phyloP scores from a whole-genome alignment of 2,329 filamentous ascomycete genomes.

The Xylaria sp. region DNA sequence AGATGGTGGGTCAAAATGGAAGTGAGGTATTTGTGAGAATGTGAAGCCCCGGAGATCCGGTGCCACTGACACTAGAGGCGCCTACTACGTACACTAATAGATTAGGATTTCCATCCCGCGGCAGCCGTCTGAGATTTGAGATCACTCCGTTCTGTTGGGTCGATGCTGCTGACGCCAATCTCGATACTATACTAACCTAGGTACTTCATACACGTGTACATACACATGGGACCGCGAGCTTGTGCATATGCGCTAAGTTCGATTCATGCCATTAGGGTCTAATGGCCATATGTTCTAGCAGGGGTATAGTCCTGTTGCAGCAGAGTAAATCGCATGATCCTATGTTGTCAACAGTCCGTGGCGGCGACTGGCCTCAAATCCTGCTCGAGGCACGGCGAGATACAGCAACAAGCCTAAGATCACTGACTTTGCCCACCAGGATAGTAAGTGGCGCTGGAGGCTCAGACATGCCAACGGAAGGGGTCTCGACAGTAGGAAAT shows the following conservation, averaged over 20 bases:
- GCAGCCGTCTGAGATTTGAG: slow-evolving; percentile 41
- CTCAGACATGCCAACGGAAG: slow-evolving; percentile 10
- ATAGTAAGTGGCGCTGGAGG: slow-evolving; percentile 1
- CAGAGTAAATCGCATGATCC: slow-evolving; percentile 31
- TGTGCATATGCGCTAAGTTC: slow-evolving; percentile 31
- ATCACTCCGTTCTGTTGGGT: slow-evolving; percentile 48
- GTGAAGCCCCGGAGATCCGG: slow-evolving; percentile 33
- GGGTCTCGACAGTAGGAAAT: slow-evolving; percentile 12
- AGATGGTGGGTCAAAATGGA: slow-evolving; percentile 31
- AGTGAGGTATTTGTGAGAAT: slow-evolving; percentile 35
- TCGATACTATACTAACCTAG: slow-evolving; percentile 29
- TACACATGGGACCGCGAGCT: slow-evolving; percentile 31
- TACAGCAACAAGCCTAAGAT: slow-evolving; percentile 17
- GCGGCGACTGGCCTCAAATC: slow-evolving; percentile 24
- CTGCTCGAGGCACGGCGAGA: slow-evolving; percentile 13
- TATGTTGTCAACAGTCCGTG: slow-evolving; percentile 5
- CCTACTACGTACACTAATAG: slow-evolving; percentile 15
- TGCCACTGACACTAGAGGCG: slow-evolving; percentile 33
- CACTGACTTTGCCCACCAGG: not conserved
- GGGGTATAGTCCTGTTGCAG: slow-evolving; percentile 15
- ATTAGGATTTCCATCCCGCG: slow-evolving; percentile 37
- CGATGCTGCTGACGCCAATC: slow-evolving; percentile 46
- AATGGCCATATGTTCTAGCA: slow-evolving; percentile 32
- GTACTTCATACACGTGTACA: slow-evolving; percentile 30
- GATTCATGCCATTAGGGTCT: slow-evolving; percentile 33